Evolutionary conservation across 2,329 filamentous ascomycete species (phyloP).

Genomic region (Fusarium sp.): DNA sequence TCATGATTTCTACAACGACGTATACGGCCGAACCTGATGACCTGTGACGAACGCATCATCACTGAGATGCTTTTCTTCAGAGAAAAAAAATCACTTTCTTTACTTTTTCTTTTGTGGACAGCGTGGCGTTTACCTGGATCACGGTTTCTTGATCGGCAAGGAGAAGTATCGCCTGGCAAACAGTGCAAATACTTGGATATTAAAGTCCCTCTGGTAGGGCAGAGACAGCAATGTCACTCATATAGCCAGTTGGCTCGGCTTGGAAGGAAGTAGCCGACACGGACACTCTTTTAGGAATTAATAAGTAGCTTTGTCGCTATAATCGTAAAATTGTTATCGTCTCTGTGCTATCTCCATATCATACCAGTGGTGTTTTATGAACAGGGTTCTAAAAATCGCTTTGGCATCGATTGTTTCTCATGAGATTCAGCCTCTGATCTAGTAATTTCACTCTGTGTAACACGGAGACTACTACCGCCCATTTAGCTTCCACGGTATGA

Average conservation of each 20-base stretch:
- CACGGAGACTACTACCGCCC: not conserved
- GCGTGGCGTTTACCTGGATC: constrained; percentile 34
- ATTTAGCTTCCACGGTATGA: constrained; percentile 80
- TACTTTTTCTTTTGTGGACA: constrained; percentile 24
- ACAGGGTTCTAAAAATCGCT: not conserved
- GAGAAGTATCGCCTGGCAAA: constrained; percentile 1
- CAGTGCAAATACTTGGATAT: constrained; percentile 18
- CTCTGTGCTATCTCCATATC: constrained; percentile 4
- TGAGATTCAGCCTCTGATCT: not conserved
- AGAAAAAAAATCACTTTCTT: not conserved
- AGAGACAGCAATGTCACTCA: constrained; percentile 15
- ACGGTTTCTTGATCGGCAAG: not conserved
- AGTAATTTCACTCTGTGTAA: not conserved
- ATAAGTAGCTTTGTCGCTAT: constrained; percentile 36
- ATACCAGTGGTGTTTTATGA: not conserved
- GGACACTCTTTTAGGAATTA: constrained; percentile 39
- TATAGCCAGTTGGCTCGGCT: constrained; percentile 15
- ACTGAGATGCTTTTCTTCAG: constrained; percentile 10
- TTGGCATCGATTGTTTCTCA: not conserved
- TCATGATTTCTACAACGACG: constrained; percentile 23
- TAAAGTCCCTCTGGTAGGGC: constrained; percentile 40
- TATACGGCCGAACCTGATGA: constrained; percentile 35
- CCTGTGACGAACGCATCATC: constrained; percentile 35
- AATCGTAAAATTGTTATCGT: constrained; percentile 22
- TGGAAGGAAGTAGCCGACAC: constrained; percentile 8